A percentile compares a stretch with the other conserved stretches of the same genome.
These are phyloP conservation scores for Alnus glutinosa DNA, from an alignment of 306 rosid genomes.

Conservation along the genomic window DNA sequence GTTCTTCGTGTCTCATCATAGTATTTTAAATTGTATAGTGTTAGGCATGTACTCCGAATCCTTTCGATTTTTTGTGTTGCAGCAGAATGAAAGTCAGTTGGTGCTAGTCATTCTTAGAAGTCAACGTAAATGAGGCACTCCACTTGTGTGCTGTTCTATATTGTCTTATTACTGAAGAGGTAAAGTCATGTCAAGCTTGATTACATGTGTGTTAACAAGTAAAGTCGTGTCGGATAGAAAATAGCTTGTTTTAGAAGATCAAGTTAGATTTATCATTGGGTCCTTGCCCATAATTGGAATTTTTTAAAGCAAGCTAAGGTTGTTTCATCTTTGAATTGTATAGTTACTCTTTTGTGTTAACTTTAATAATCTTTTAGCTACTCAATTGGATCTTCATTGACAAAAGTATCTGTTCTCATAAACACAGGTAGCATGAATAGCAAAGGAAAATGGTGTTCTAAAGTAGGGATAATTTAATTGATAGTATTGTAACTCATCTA, in stretches of 20 bases:
- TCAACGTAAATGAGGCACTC: not conserved
- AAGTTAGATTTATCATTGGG: no score
- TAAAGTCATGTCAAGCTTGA: not conserved
- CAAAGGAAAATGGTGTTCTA: not conserved
- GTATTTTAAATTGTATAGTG: not conserved
- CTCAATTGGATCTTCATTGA: not conserved
- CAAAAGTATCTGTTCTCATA: not conserved
- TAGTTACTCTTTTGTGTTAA: no score
- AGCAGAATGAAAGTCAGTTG: not conserved
- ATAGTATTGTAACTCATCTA: not conserved
- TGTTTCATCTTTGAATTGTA: no score
- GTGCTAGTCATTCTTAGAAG: not conserved
- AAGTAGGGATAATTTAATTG: not conserved
- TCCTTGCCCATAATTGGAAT: no score
- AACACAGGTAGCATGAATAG: not conserved
- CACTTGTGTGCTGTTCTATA: not conserved
- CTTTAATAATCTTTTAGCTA: no score
- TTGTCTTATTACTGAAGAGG: no score
- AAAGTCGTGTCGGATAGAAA: not conserved
- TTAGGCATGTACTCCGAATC: not conserved
- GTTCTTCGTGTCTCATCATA: not conserved
- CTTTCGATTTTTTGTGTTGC: not conserved
- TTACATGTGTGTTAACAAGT: not conserved
- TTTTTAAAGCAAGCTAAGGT: no score
- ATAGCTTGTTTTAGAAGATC: not conserved